Conservation (phyloP, 495 filamentous ascomycete species). For the Penicillium crystallinum region DNA sequence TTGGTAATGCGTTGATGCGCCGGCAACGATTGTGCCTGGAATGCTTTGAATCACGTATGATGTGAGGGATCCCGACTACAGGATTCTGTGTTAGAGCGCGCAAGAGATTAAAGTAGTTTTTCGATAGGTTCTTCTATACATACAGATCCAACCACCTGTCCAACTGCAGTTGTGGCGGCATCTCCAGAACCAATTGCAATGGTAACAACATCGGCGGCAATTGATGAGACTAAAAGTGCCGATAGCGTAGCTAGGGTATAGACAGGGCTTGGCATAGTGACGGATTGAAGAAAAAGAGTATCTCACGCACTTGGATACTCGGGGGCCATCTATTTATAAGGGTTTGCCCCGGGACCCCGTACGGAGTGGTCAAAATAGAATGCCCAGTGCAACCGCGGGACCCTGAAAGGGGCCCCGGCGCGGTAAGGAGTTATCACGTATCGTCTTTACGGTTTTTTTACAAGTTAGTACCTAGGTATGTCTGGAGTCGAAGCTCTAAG, state of each 20-base stretch:
- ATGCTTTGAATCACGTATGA: background rate
- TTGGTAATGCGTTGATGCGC: background rate
- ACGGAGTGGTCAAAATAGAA: no score
- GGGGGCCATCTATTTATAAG: no score
- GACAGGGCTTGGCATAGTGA: background rate
- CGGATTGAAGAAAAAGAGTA: background rate
- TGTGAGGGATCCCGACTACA: background rate
- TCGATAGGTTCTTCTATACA: no score
- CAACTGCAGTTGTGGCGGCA: background rate
- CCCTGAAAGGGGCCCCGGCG: no score
- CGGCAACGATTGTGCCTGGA: background rate
- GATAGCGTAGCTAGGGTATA: background rate
- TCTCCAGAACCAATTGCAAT: background rate
- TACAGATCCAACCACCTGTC: background rate
- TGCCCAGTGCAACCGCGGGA: no score
- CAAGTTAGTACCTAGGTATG: no score
- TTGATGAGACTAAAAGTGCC: background rate
- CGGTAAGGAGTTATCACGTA: no score
- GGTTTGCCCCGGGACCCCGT: no score
- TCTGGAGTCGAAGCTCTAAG: no score
- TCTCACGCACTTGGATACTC: no score
- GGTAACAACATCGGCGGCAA: background rate
- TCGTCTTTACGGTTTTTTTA: no score
- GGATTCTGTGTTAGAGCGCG: background rate
- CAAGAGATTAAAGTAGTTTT: background rate